These are phyloP conservation scores for Fusarium udum DNA, from an alignment of 2,329 filamentous ascomycete genomes.

Conservation along the genomic window DNA sequence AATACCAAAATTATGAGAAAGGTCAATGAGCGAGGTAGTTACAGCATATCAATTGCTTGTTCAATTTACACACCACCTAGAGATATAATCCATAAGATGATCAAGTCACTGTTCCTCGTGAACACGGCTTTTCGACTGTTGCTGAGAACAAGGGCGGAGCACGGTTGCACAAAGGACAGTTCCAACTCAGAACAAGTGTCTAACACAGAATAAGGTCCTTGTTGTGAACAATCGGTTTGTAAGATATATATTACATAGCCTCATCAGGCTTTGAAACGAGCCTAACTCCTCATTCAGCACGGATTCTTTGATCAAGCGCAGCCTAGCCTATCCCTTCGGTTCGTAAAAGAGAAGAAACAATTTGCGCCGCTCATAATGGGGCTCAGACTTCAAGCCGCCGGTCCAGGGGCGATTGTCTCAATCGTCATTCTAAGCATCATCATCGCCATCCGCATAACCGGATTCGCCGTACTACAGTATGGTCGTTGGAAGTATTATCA, in stretches of 20 bases:
- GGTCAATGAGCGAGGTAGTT: rapidly evolving
- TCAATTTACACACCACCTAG: rapidly evolving
- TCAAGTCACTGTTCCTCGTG: background rate
- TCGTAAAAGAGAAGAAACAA: background rate
- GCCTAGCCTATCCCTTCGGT: background rate
- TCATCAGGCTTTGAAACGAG: background rate
- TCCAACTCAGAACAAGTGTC: background rate
- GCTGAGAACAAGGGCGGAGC: background rate
- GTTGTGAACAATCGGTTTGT: background rate
- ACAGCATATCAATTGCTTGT: background rate
- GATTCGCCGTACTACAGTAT: background rate
- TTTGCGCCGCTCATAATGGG: background rate
- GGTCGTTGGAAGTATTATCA: background rate
- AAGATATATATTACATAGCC: background rate
- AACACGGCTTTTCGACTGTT: background rate
- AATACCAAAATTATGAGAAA: too few relatives aligned
- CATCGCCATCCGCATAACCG: background rate
- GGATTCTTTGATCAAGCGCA: background rate
- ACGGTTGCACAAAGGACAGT: background rate
- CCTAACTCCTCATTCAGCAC: background rate
- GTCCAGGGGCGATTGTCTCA: background rate
- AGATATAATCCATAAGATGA: background rate
- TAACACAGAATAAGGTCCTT: background rate
- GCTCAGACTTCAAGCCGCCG: too few relatives aligned
- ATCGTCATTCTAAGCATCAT: background rate